A percentile compares a stretch with the other conserved stretches of the same genome.
These are phyloP conservation scores for Xylariaceae sp. DNA, from an alignment of 2,329 filamentous ascomycete genomes.

Conservation along the genomic window DNA sequence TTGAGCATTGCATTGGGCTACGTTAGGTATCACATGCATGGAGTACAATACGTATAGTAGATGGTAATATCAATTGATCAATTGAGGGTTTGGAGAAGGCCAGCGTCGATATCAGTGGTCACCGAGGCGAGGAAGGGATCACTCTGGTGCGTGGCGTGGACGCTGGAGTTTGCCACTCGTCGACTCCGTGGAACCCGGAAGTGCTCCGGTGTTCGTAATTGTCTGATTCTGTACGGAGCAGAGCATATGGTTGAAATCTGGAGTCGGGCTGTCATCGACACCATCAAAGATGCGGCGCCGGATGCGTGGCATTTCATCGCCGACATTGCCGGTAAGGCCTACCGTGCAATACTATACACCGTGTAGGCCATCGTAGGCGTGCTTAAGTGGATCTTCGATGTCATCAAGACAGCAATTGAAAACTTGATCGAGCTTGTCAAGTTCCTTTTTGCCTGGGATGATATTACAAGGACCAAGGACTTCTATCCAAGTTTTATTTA, in stretches of 20 bases:
- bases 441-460: constrained; percentile 10
- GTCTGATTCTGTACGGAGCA: too few relatives aligned
- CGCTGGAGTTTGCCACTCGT: too few relatives aligned
- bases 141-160: too few relatives aligned
- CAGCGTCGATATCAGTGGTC: too few relatives aligned
- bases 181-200: too few relatives aligned
- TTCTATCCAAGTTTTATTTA: background rate
- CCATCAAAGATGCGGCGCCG: background rate
- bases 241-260: background rate
- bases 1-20: too few relatives aligned
- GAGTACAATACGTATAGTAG: too few relatives aligned
- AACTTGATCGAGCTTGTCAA: constrained; percentile 4
- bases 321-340: constrained; percentile 1
- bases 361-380: constrained; percentile 4
- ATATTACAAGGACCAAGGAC: constrained; percentile 8
- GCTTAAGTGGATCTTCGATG: constrained; percentile 7
- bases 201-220: too few relatives aligned
- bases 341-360: constrained; percentile 3
- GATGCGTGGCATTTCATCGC: constrained; percentile 1
- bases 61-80: too few relatives aligned
- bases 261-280: background rate
- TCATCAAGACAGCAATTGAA: constrained; percentile 2
- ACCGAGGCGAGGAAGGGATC: too few relatives aligned
- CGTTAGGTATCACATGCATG: too few relatives aligned
- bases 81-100: too few relatives aligned